Percentiles rank a stretch among this genome's conserved stretches.
Conservation (phyloP, 1,139 yeast genomes). For the Debaryomyces sp. region DNA sequence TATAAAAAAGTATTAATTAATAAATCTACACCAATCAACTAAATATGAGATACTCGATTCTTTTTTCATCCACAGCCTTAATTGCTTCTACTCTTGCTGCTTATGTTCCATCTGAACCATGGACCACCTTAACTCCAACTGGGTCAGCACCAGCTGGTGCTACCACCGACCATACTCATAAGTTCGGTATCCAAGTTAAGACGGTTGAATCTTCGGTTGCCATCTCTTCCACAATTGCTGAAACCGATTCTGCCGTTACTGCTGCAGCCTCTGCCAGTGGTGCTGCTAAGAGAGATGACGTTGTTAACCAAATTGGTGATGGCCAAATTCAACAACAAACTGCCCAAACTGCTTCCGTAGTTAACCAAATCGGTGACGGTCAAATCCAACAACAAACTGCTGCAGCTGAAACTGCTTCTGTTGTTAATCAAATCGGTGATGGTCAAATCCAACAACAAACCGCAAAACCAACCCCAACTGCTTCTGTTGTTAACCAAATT, state of each 20-base stretch:
- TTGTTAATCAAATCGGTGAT: slow-evolving; percentile 39
- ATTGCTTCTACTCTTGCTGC: slow-evolving; percentile 61
- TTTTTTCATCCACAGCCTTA: slow-evolving; percentile 33
- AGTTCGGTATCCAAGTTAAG: slow-evolving; percentile 72
- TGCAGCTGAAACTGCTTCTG: slow-evolving; percentile 25
- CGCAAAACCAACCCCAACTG: slow-evolving; percentile 24
- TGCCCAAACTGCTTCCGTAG: slow-evolving; percentile 29
- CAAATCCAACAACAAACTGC: slow-evolving; percentile 43
- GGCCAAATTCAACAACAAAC: slow-evolving; percentile 46
- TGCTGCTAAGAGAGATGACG: slow-evolving; percentile 29
- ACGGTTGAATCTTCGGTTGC: slow-evolving; percentile 39
- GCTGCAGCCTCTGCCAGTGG: slow-evolving; percentile 13
- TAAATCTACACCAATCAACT: background rate
- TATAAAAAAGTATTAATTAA: background rate
- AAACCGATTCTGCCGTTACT: slow-evolving; percentile 5
- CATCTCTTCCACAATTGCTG: slow-evolving; percentile 30
- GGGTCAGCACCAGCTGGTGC: slow-evolving; percentile 59
- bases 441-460: slow-evolving; percentile 45
- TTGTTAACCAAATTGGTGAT: slow-evolving; percentile 34
- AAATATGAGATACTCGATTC: slow-evolving; percentile 32
- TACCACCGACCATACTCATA: slow-evolving; percentile 57
- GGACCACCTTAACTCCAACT: slow-evolving; percentile 71
- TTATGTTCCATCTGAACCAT: slow-evolving; percentile 69
- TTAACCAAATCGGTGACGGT: slow-evolving; percentile 49
- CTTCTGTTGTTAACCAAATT: slow-evolving; percentile 37